Conservation (phyloP, 2,329 filamentous ascomycete species). For the Chrysoporthe deuterocubensis region DNA sequence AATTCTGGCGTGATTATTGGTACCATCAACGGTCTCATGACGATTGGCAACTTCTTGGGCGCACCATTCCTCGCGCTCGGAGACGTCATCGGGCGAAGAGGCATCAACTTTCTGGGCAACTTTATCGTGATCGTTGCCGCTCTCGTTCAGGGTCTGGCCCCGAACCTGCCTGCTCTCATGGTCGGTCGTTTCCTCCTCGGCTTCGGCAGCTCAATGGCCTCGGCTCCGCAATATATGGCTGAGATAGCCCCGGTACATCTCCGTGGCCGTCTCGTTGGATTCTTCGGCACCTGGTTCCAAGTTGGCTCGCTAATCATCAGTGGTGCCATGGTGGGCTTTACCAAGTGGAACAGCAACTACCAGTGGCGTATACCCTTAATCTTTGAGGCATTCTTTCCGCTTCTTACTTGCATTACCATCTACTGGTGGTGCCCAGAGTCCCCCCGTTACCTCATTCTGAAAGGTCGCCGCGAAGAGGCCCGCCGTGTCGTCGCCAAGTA, state of each 20-base stretch:
- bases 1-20: conserved; percentile 45
- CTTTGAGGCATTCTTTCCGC: conserved; percentile 53
- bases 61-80: conserved; percentile 54
- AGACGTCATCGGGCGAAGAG: conserved; percentile 56
- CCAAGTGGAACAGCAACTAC: conserved; percentile 42
- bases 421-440: conserved; percentile 44
- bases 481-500: conserved; percentile 44
- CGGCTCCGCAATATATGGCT: conserved; percentile 37
- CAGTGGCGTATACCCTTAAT: conserved; percentile 45
- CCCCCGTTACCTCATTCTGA: conserved; percentile 41
- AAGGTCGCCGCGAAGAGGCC: conserved; percentile 39
- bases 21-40: conserved; percentile 52
- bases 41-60: conserved; percentile 50
- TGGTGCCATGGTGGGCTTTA: conserved; percentile 47
- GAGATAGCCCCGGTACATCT: conserved; percentile 37
- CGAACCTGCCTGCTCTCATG: conserved; percentile 40
- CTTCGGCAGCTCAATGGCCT: conserved; percentile 39
- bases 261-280: conserved; percentile 49
- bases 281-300: conserved; percentile 53
- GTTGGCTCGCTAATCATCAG: conserved; percentile 48
- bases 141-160: conserved; percentile 51
- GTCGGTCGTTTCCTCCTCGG: conserved; percentile 43
- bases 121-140: conserved; percentile 48
- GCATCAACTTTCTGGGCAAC: conserved; percentile 52
- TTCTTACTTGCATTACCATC: conserved; percentile 49